A percentile compares a stretch with the other conserved stretches of the same genome.
Evolutionary conservation across 306 rosid genomes (phyloP).

Genomic region (Lagenaria siceraria): DNA sequence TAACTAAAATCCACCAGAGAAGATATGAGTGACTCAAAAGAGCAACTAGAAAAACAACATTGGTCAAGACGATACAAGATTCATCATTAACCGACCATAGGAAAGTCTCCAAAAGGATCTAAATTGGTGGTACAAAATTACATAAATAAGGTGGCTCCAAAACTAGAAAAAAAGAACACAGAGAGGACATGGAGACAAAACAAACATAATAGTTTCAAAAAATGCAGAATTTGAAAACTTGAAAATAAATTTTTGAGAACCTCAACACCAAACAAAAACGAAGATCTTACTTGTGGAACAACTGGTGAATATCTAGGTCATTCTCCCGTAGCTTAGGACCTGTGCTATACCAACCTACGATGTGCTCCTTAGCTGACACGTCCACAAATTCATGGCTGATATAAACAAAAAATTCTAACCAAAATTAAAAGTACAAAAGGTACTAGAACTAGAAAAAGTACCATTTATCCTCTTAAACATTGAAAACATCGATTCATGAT

Average conservation of each 20-base stretch:
- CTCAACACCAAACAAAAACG: not conserved
- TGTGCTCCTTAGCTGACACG: conserved; percentile 73
- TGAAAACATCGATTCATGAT: conserved; percentile 81
- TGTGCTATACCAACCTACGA: conserved; percentile 91
- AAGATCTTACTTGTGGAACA: conserved; percentile 58
- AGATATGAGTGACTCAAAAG: not conserved
- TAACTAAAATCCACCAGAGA: conserved; percentile 28
- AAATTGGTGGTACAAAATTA: not conserved
- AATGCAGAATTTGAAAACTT: not conserved
- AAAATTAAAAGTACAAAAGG: not conserved
- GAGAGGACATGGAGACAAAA: not conserved
- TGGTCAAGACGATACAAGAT: not conserved
- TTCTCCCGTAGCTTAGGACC: conserved; percentile 87
- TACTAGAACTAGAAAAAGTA: conserved; percentile 3
- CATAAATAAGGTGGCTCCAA: not conserved
- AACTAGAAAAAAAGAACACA: not conserved
- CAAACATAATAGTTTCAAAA: not conserved
- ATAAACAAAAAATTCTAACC: not conserved
- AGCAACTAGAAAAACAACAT: not conserved
- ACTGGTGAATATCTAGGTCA: conserved; percentile 71
- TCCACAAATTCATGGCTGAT: conserved; percentile 4
- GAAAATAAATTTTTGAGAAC: not conserved
- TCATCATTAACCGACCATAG: not conserved
- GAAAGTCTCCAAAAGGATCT: not conserved
- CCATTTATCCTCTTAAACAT: conserved; percentile 98